Evolutionary conservation across 2,329 filamentous ascomycete genomes (phyloP).

Genomic region (Xylaria hypoxylon): DNA sequence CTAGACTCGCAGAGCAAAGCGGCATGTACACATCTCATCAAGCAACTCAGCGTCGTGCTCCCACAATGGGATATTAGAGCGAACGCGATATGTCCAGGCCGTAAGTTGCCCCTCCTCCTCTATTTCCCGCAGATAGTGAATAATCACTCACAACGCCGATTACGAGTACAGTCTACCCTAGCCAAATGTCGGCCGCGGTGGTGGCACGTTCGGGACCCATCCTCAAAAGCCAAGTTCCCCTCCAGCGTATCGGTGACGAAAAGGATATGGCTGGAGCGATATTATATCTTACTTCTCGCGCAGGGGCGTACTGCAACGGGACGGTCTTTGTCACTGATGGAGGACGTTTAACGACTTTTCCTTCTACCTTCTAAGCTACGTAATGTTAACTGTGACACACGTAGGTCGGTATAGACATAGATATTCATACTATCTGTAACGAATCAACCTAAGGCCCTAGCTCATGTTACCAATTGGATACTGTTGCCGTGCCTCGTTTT

Average conservation of each 20-base stretch:
- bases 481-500: neutral
- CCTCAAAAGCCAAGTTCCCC: slow-evolving; percentile 62
- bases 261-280: slow-evolving; percentile 74
- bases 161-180: slow-evolving; percentile 64
- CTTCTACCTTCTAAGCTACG: slow-evolving; percentile 61
- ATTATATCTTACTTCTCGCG: slow-evolving; percentile 72
- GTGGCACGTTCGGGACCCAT: slow-evolving; percentile 55
- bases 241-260: slow-evolving; percentile 69
- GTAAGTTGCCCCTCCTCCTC: slow-evolving; percentile 53
- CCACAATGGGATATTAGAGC: slow-evolving; percentile 69
- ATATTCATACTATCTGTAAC: neutral
- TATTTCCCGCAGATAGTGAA: neutral
- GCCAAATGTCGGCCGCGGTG: slow-evolving; percentile 67
- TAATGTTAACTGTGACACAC: neutral
- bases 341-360: slow-evolving; percentile 67
- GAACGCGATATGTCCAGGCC: slow-evolving; percentile 62
- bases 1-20: slow-evolving; percentile 78
- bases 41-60: slow-evolving; percentile 76
- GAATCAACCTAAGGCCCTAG: neutral
- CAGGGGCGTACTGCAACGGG: slow-evolving; percentile 75
- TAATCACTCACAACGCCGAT: slow-evolving; percentile 7
- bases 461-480: neutral
- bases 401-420: slow-evolving; percentile 2
- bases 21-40: slow-evolving; percentile 77
- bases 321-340: slow-evolving; percentile 72